These are phyloP conservation scores for Cercophora newfieldiana DNA, from an alignment of 495 filamentous ascomycete species.

Conservation along the genomic window DNA sequence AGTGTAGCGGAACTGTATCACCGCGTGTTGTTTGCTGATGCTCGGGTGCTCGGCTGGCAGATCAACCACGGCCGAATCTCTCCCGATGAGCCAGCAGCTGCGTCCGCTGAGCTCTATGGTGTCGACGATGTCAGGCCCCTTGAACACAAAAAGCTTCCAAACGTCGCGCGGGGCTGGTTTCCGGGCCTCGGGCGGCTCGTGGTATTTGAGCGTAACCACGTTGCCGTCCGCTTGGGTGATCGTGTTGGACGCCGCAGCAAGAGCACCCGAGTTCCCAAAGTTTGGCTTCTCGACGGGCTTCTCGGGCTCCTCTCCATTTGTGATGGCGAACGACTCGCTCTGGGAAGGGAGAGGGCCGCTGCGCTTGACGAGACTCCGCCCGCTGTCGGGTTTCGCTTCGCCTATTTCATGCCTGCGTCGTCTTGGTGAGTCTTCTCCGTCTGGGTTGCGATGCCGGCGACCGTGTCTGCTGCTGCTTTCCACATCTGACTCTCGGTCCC, in stretches of 20 bases:
- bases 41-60: conserved; percentile 86
- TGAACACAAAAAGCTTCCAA: conserved; percentile 95
- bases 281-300: conserved; percentile 87
- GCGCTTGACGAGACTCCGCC: conserved; percentile 37
- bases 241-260: conserved; percentile 88
- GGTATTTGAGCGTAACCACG: conserved; percentile 83
- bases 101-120: conserved; percentile 72
- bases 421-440: background rate
- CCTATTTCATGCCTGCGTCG: background rate
- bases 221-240: conserved; percentile 65
- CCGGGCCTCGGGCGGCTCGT: conserved; percentile 90
- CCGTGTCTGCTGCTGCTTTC: conserved; percentile 13
- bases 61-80: conserved; percentile 78
- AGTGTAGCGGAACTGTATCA: conserved; percentile 85
- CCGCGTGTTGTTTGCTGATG: conserved; percentile 91
- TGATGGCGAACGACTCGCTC: conserved; percentile 63
- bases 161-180: conserved; percentile 75
- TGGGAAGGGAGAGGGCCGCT: conserved; percentile 69
- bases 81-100: conserved; percentile 87
- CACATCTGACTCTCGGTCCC: conserved; percentile 12
- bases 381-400: conserved; percentile 18
- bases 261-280: conserved; percentile 72
- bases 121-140: conserved; percentile 73
- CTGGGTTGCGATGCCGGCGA: conserved; percentile 15
- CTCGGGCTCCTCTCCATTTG: conserved; percentile 48